Conservation (phyloP, 805 yeast genomes). For the Kregervanrija delftensis region DNA sequence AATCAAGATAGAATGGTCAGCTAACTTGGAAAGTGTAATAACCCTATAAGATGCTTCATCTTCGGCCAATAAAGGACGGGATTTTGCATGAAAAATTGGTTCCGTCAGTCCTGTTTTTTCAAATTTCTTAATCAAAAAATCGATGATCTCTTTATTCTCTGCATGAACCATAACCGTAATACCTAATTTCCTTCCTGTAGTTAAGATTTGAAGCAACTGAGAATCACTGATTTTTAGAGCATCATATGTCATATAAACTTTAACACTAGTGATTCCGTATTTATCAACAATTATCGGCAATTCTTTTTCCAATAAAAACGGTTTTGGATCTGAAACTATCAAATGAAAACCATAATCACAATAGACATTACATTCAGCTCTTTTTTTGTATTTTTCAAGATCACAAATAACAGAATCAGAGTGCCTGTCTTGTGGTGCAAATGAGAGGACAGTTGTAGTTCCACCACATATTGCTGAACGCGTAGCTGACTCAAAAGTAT, state of each 20-base stretch:
- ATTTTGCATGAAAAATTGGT: constrained; percentile 39
- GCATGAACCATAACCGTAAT: constrained; percentile 47
- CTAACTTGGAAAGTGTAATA: constrained; percentile 34
- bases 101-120: constrained; percentile 31
- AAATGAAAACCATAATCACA: constrained; percentile 46
- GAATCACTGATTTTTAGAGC: constrained; percentile 34
- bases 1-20: constrained; percentile 39
- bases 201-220: constrained; percentile 32
- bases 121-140: constrained; percentile 27
- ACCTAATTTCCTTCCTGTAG: constrained; percentile 32
- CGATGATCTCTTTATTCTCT: constrained; percentile 42
- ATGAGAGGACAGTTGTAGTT: constrained; percentile 40
- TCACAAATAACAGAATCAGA: constrained; percentile 19
- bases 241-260: constrained; percentile 41
- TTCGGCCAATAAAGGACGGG: constrained; percentile 39
- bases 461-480: constrained; percentile 44
- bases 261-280: constrained; percentile 34
- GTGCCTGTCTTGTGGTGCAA: constrained; percentile 37
- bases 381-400: constrained; percentile 14
- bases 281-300: constrained; percentile 29
- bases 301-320: constrained; percentile 15
- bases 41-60: constrained; percentile 46
- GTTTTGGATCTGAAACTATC: constrained; percentile 27
- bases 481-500: constrained; percentile 37
- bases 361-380: constrained; percentile 29